Conservation (phyloP, 805 yeast genomes). For the Ogataea zsoltii region DNA sequence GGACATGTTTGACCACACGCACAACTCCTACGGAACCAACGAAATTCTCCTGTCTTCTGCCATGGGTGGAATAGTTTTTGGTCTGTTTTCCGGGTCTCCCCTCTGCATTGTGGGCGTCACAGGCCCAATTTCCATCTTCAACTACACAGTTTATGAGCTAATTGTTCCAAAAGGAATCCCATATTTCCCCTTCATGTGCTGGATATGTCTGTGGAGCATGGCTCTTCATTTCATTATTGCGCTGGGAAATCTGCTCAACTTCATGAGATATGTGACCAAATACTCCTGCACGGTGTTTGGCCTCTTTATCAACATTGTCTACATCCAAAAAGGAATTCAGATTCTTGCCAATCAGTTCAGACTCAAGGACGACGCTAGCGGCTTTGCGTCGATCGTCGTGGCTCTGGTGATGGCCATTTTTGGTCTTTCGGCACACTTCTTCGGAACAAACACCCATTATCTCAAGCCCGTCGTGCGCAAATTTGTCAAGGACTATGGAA, state of each 20-base stretch:
- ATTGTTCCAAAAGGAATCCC: slow-evolving; percentile 51
- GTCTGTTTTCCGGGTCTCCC: slow-evolving; percentile 86
- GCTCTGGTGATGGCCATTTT: slow-evolving; percentile 74
- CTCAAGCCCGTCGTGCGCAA: slow-evolving; percentile 63
- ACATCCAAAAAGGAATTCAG: slow-evolving; percentile 88
- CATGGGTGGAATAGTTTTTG: slow-evolving; percentile 86
- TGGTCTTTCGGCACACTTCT: slow-evolving; percentile 61
- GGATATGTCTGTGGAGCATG: slow-evolving; percentile 93
- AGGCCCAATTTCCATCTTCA: slow-evolving; percentile 91
- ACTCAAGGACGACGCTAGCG: slow-evolving; percentile 32
- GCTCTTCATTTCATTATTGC: slow-evolving; percentile 76
- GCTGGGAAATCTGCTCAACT: slow-evolving; percentile 62
- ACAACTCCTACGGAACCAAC: slow-evolving; percentile 86
- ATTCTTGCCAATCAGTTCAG: slow-evolving; percentile 72
- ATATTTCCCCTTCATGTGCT: slow-evolving; percentile 91
- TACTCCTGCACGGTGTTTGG: slow-evolving; percentile 95
- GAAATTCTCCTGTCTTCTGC: slow-evolving; percentile 85
- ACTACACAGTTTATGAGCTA: slow-evolving; percentile 82
- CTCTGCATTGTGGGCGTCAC: slow-evolving; percentile 95
- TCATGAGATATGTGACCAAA: slow-evolving; percentile 68
- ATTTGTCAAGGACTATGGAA: slow-evolving; percentile 80
- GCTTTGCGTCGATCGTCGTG: slow-evolving; percentile 69
- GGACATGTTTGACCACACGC: slow-evolving; percentile 92
- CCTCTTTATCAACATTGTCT: slow-evolving; percentile 81
- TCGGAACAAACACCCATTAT: slow-evolving; percentile 64